Conservation (phyloP, 2,329 filamentous ascomycete genomes). For the Alternaria novae-zelandiae region DNA sequence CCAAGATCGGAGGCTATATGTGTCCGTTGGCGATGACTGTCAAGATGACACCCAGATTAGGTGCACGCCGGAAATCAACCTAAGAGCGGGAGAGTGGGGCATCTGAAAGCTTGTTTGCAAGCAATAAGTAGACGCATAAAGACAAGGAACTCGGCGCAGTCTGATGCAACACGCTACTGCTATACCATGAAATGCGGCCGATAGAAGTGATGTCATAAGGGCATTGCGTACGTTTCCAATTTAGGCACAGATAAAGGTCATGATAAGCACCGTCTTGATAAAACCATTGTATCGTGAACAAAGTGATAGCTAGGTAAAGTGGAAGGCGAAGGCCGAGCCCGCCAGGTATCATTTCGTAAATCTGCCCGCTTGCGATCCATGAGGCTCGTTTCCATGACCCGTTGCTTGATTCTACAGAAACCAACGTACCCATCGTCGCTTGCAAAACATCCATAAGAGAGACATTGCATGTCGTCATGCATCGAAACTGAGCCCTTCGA, state of each 20-base stretch:
- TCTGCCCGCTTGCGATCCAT: slow-evolving; percentile 27
- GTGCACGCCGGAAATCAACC: not conserved
- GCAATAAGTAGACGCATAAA: not conserved
- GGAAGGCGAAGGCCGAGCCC: slow-evolving; percentile 38
- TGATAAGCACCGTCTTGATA: not conserved
- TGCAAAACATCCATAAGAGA: slow-evolving; percentile 22
- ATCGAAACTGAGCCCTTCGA: not conserved
- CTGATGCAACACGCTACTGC: not conserved
- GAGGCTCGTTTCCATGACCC: slow-evolving; percentile 29
- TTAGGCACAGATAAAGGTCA: not conserved
- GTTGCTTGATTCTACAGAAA: slow-evolving; percentile 29
- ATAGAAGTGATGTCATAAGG: slow-evolving; percentile 2
- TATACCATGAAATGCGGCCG: not conserved
- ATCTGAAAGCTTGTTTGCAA: slow-evolving; percentile 6
- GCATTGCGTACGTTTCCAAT: not conserved
- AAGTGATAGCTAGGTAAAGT: slow-evolving; percentile 22
- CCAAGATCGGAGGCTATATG: not conserved
- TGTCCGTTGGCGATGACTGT: not conserved
- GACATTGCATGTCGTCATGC: slow-evolving; percentile 15
- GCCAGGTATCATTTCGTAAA: slow-evolving; percentile 49
- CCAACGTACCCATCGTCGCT: slow-evolving; percentile 20
- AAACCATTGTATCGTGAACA: slow-evolving; percentile 8
- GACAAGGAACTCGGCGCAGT: not conserved
- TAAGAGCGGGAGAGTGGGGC: not conserved
- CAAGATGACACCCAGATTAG: not conserved